Percentiles rank a stretch among this genome's conserved stretches.
These are phyloP conservation scores for Ambrosia trifida DNA, from an alignment of 129 eudicot genomes.

Conservation along the genomic window DNA sequence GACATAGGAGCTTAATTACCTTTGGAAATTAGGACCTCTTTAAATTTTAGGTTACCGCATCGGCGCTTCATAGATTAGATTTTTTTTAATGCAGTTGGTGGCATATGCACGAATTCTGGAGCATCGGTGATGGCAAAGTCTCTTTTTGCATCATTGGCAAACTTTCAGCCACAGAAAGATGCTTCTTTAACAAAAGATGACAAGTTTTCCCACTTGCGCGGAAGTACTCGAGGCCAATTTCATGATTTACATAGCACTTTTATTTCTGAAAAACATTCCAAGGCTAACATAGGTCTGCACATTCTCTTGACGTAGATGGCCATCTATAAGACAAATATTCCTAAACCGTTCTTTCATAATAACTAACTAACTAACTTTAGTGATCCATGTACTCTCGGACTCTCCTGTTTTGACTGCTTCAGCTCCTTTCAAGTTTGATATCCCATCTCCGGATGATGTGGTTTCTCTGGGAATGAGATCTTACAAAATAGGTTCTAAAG, in stretches of 20 bases:
- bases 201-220: conserved; percentile 37
- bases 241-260: conserved; percentile 48
- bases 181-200: conserved; percentile 43
- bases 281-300: conserved; percentile 76
- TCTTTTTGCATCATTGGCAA: conserved; percentile 64
- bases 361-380: conserved; percentile 28
- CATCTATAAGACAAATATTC: conserved; percentile 18
- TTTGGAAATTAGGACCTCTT: conserved; percentile 19
- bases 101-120: conserved; percentile 67
- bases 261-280: conserved; percentile 53
- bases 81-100: conserved; percentile 84
- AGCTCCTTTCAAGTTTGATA: conserved; percentile 94
- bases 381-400: conserved; percentile 33
- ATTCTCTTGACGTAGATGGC: conserved; percentile 34
- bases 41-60: conserved; percentile 9
- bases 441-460: conserved; percentile 87
- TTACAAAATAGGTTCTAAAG: conserved; percentile 56
- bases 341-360: conserved; percentile 15
- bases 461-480: conserved; percentile 68
- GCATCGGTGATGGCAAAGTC: conserved; percentile 88
- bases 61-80: conserved; percentile 73
- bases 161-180: conserved; percentile 47
- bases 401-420: conserved; percentile 38
- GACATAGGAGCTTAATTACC: not conserved
- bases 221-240: conserved; percentile 51